These are phyloP conservation scores for Candida adriatica DNA, from an alignment of 805 yeast genomes.

Conservation along the genomic window DNA sequence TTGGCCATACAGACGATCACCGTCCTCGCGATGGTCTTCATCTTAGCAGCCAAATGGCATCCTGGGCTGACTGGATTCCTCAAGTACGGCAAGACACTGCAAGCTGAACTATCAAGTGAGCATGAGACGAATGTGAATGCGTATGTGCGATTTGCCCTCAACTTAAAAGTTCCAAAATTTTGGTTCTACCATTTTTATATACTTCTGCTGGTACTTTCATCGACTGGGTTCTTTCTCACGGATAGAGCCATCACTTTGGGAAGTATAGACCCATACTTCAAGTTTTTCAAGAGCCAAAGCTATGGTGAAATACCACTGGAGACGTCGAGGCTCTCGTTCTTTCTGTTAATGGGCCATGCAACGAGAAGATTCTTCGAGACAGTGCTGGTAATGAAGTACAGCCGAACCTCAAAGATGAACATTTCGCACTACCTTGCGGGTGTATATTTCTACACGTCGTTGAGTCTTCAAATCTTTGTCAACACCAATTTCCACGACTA, in stretches of 20 bases:
- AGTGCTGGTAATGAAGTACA: conserved; percentile 39
- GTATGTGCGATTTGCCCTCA: conserved; percentile 14
- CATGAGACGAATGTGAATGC: conserved; percentile 8
- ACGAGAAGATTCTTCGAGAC: conserved; percentile 52
- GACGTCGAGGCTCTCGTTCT: conserved; percentile 15
- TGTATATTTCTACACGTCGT: conserved; percentile 44
- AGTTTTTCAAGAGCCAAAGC: conserved; percentile 2
- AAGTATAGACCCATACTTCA: conserved; percentile 4
- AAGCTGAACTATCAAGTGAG: conserved; percentile 6
- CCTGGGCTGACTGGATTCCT: conserved; percentile 30
- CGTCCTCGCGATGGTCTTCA: conserved; percentile 9
- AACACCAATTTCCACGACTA: conserved; percentile 20
- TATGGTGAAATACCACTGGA: conserved; percentile 20
- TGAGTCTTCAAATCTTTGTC: conserved; percentile 33
- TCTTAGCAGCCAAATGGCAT: conserved; percentile 27
- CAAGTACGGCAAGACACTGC: conserved; percentile 39
- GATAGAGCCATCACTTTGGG: conserved; percentile 7
- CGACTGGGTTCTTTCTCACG: conserved; percentile 13
- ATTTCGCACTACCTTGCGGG: conserved; percentile 64
- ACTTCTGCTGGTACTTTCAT: conserved; percentile 26
- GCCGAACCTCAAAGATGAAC: conserved; percentile 47
- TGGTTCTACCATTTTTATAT: conserved; percentile 61
- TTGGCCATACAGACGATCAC: conserved; percentile 6
- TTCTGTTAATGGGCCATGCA: conserved; percentile 41
- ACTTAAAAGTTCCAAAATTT: conserved; percentile 50